Evolutionary conservation across 2,329 filamentous ascomycete genomes (phyloP), one percentile per base, ranked within the genome.

Genomic region (Fusarium illudens): DNA sequence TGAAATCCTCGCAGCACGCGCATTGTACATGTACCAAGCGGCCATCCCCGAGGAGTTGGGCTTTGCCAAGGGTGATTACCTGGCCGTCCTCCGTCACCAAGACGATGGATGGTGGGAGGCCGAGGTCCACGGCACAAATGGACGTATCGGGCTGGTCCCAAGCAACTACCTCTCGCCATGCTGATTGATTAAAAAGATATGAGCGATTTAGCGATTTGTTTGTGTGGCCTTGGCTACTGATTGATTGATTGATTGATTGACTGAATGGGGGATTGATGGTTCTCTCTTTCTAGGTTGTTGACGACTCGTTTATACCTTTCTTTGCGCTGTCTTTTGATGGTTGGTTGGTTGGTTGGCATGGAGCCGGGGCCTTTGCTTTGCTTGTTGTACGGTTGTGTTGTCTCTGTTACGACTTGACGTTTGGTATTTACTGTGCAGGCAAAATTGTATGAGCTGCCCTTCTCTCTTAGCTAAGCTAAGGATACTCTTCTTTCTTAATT

Each of bases 91-190:
- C 48, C 87, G 94, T 63, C 89, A 97, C 74, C 96, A 99, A 80
- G 96, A 99, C 77, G 96, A 99, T 76, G 96, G 96, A 19, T 99
- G 96, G 96, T 99, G 96, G 96, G 96, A 99, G 82, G 96, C 96
- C 12, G 95, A 97, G 79, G 88, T 97, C 37, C 92, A 94, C 46
- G 90, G 90, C 22, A 84, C 86, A 67, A 86, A 84, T 66, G 88
- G 85, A 51, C 84, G 80, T 51, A 77, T 84, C 60, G 89, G 89
- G 64, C 82, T 91, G 75, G 88, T 91, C 68, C 89, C 89, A 68
- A 90, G 89, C 78, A 91, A 91, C 76, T 91, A 91, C 72, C 82
- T 91, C 62, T 85, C 89, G 77, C 80, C 84, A 44, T 84, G 82
- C 64, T 86, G 74, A 76, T 62, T 64, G 33, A 58, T 51, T 42